Percentiles rank a stretch among this genome's conserved stretches.
Conservation (phyloP, 306 rosid genomes). For the Phaseolus lunatus region DNA sequence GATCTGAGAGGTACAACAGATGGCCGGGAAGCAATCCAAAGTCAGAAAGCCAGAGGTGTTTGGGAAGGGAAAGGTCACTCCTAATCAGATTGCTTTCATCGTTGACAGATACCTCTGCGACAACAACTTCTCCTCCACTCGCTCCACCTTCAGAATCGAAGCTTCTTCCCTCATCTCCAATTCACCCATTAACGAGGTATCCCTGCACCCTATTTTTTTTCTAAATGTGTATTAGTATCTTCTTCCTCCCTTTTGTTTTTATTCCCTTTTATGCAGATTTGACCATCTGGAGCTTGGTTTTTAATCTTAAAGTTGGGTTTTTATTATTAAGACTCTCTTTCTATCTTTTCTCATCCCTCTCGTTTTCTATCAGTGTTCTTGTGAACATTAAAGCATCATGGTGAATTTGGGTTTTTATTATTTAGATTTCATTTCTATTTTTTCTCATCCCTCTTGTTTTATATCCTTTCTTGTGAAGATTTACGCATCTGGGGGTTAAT, state of each 20-base stretch:
- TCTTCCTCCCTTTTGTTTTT: background rate
- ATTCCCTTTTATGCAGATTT: background rate
- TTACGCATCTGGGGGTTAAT: background rate
- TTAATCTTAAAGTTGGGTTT: background rate
- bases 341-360: background rate
- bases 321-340: background rate
- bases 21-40: slow-evolving; percentile 74
- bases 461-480: no score
- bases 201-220: background rate
- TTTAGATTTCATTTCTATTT: background rate
- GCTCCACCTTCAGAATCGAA: slow-evolving; percentile 68
- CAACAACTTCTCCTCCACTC: slow-evolving; percentile 64
- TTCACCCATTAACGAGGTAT: slow-evolving; percentile 76
- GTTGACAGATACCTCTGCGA: slow-evolving; percentile 81
- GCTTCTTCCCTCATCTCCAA: slow-evolving; percentile 78
- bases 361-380: background rate
- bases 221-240: background rate
- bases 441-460: background rate
- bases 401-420: background rate
- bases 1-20: slow-evolving; percentile 13
- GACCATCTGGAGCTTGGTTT: background rate
- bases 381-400: no score
- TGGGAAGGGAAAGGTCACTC: slow-evolving; percentile 70
- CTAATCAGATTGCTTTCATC: slow-evolving; percentile 81
- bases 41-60: slow-evolving; percentile 53